These are phyloP conservation scores for Nephelium lappaceum DNA, from an alignment of 345 rosid genomes.

Conservation along the genomic window DNA sequence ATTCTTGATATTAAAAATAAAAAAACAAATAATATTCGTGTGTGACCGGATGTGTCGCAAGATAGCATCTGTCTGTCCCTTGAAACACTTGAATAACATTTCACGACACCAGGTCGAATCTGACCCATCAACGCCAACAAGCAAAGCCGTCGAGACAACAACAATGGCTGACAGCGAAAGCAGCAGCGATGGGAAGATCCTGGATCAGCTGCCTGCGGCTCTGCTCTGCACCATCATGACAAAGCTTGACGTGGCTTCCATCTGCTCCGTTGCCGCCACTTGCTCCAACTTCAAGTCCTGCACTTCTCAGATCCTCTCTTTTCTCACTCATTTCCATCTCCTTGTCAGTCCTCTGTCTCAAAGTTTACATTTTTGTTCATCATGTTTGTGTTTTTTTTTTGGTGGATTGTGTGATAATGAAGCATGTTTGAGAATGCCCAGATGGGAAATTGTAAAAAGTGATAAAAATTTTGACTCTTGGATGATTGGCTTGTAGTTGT, in stretches of 20 bases:
- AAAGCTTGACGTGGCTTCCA: conserved; percentile 76
- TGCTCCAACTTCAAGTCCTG: conserved; percentile 55
- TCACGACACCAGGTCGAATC: background rate
- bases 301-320: conserved; percentile 70
- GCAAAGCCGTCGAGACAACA: background rate
- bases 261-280: conserved; percentile 76
- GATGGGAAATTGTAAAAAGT: background rate
- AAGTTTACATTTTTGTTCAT: background rate
- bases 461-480: background rate
- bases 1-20: no score
- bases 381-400: background rate
- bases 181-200: conserved; percentile 31
- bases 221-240: conserved; percentile 66
- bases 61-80: no score
- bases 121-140: background rate
- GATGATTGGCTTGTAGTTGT: background rate
- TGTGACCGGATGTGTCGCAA: no score
- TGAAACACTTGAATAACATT: background rate
- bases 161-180: conserved; percentile 21
- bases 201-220: conserved; percentile 76
- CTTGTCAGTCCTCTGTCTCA: conserved; percentile 42
- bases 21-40: no score
- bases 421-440: background rate
- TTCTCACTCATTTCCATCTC: conserved; percentile 73
- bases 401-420: background rate